Conservation (phyloP, 2,329 filamentous ascomycete genomes). For the Diaporthe humulicola region DNA sequence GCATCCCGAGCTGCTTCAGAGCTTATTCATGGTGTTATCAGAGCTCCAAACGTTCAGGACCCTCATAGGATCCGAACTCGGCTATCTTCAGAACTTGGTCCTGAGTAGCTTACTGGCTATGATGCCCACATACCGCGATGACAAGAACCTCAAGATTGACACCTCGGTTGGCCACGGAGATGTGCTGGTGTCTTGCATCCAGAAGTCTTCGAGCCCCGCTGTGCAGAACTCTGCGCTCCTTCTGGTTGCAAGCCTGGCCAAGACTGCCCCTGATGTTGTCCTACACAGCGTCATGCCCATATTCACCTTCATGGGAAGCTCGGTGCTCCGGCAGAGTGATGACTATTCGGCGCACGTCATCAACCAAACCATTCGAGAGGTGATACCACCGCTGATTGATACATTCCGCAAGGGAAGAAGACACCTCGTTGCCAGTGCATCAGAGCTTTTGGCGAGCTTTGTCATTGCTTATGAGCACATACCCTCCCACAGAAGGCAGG, state of each 20-base stretch:
- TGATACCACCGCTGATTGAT: conserved; percentile 90
- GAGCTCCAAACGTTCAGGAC: conserved; percentile 88
- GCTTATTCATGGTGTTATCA: conserved; percentile 86
- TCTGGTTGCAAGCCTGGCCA: conserved; percentile 87
- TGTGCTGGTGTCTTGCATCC: conserved; percentile 92
- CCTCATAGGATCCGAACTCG: conserved; percentile 86
- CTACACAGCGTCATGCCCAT: conserved; percentile 99
- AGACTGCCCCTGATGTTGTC: conserved; percentile 89
- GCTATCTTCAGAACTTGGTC: conserved; percentile 89
- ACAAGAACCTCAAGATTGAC: conserved; percentile 76
- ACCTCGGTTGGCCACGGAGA: conserved; percentile 87
- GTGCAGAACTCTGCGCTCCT: conserved; percentile 94
- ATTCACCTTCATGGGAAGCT: conserved; percentile 97
- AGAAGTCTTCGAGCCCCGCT: conserved; percentile 90
- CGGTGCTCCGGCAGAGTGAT: conserved; percentile 90
- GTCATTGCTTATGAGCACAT: conserved; percentile 97
- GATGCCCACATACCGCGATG: conserved; percentile 79
- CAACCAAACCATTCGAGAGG: conserved; percentile 92
- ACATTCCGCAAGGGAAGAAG: conserved; percentile 87
- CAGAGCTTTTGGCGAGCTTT: conserved; percentile 94
- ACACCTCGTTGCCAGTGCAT: conserved; percentile 82
- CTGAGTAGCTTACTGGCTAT: conserved; percentile 87
- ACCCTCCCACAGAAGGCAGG: conserved; percentile 84
- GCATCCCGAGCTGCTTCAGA: conserved; percentile 82
- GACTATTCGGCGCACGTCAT: conserved; percentile 98